phyloP scores from a whole-genome alignment of 2,329 filamentous ascomycete genomes.

The Aspergillus aculeatus region DNA sequence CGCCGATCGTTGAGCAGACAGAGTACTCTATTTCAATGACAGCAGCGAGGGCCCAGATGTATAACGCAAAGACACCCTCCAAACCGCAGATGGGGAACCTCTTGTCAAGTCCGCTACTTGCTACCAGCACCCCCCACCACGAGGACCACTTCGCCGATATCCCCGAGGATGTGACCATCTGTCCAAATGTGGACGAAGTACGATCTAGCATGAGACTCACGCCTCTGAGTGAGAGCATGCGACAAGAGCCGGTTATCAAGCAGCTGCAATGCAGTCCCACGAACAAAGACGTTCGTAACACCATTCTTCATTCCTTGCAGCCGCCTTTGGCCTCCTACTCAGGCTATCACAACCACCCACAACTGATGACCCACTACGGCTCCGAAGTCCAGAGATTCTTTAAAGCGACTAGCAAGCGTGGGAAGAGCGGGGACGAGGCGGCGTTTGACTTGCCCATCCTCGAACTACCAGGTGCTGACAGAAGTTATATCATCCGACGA shows the following conservation, averaged over 20 bases:
- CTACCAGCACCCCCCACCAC: constrained; percentile 59
- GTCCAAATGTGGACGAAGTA: constrained; percentile 39
- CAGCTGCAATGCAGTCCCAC: constrained; percentile 87
- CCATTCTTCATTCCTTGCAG: constrained; percentile 71
- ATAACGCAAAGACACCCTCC: constrained; percentile 73
- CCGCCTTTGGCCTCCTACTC: constrained; percentile 72
- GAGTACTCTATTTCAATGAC: constrained; percentile 74
- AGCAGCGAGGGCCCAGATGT: constrained; percentile 58
- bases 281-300: constrained; percentile 69
- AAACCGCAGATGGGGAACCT: constrained; percentile 51
- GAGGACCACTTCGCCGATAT: constrained; percentile 42
- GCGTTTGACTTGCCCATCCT: constrained; percentile 63
- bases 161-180: constrained; percentile 37
- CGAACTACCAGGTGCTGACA: constrained; percentile 62
- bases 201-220: constrained; percentile 24
- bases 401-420: constrained; percentile 60
- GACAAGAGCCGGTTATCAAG: constrained; percentile 67
- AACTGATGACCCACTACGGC: constrained; percentile 63
- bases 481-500: constrained; percentile 73
- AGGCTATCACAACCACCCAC: constrained; percentile 74
- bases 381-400: constrained; percentile 78
- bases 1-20: constrained; percentile 92
- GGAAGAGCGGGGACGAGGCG: constrained; percentile 57
- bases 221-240: constrained; percentile 20
- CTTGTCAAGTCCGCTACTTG: constrained; percentile 70